Evolutionary conservation across 1,284 basidiomycete species (phyloP).

Genomic region (Phlebopus sp.): DNA sequence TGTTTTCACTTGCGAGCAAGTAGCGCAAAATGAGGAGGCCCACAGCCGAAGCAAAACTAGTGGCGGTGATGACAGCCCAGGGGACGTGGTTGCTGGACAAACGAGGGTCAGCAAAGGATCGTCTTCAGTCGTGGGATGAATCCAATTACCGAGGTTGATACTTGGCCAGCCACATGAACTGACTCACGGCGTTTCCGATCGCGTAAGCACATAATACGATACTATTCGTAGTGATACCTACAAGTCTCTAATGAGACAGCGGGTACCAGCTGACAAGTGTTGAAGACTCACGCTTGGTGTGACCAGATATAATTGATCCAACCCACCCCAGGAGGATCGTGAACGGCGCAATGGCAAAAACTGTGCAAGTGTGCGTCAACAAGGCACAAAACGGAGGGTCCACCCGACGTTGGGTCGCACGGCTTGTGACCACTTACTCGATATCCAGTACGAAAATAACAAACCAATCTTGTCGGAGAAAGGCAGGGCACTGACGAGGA

Average conservation of each 20-base stretch:
- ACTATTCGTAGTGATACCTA: slow-evolving; percentile 67
- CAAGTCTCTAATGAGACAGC: slow-evolving; percentile 12
- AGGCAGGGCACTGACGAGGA: slow-evolving; percentile 68
- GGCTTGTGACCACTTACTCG: slow-evolving; percentile 44
- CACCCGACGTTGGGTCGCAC: slow-evolving; percentile 1
- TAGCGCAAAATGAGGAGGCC: slow-evolving; percentile 57
- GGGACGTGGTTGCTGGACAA: slow-evolving; percentile 55
- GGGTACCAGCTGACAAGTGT: not conserved
- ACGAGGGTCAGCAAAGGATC: slow-evolving; percentile 8
- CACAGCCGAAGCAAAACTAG: slow-evolving; percentile 50
- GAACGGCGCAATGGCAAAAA: slow-evolving; percentile 69
- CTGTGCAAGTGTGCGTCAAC: slow-evolving; percentile 30
- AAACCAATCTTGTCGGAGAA: slow-evolving; percentile 65
- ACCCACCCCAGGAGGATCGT: slow-evolving; percentile 72
- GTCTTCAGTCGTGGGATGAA: not conserved
- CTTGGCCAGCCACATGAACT: slow-evolving; percentile 74
- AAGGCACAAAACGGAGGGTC: not conserved
- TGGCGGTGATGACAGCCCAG: slow-evolving; percentile 64
- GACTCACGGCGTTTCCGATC: slow-evolving; percentile 69
- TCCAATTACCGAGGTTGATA: slow-evolving; percentile 56
- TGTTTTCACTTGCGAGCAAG: slow-evolving; percentile 65
- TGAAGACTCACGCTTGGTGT: slow-evolving; percentile 63
- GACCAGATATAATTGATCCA: slow-evolving; percentile 63
- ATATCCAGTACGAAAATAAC: slow-evolving; percentile 70
- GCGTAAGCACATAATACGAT: slow-evolving; percentile 71